Percentiles rank a stretch among this genome's conserved stretches.
phyloP scores from a whole-genome alignment of 1,284 basidiomycete species.

The Gymnopus androsaceus region DNA sequence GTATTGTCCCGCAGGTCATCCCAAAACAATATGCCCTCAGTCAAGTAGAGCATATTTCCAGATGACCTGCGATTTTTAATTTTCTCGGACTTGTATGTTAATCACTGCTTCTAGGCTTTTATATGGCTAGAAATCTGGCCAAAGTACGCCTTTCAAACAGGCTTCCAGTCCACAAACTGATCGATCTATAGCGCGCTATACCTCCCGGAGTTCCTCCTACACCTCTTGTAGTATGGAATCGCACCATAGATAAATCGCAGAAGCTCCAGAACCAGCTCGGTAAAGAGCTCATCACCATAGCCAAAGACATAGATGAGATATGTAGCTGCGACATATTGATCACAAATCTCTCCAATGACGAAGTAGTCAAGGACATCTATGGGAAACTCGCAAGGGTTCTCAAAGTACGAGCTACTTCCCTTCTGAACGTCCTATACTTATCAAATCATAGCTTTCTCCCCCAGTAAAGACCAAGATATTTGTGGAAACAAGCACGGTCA shows the following conservation, averaged over 20 bases:
- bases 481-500: conserved; percentile 79
- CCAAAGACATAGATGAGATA: conserved; percentile 56
- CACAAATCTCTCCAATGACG: conserved; percentile 76
- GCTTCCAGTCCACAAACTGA: too few species aligned
- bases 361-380: conserved; percentile 72
- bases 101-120: not conserved
- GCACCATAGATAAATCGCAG: conserved; percentile 60
- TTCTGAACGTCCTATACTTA: not conserved
- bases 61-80: too few species aligned
- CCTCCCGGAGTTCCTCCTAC: conserved; percentile 35
- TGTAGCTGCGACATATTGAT: conserved; percentile 82
- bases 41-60: too few species aligned
- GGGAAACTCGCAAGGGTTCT: conserved; percentile 62
- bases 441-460: conserved; percentile 36
- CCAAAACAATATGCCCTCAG: not conserved
- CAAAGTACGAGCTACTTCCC: conserved; percentile 28
- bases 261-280: conserved; percentile 58
- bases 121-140: conserved; percentile 79
- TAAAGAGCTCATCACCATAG: conserved; percentile 51
- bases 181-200: conserved; percentile 25
- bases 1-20: conserved; percentile 11
- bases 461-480: conserved; percentile 66
- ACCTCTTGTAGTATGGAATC: conserved; percentile 69
- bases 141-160: conserved; percentile 19
- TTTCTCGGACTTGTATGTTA: not conserved